phyloP scores from a whole-genome alignment of 345 rosid species.

The Eucalyptus cloeziana region DNA sequence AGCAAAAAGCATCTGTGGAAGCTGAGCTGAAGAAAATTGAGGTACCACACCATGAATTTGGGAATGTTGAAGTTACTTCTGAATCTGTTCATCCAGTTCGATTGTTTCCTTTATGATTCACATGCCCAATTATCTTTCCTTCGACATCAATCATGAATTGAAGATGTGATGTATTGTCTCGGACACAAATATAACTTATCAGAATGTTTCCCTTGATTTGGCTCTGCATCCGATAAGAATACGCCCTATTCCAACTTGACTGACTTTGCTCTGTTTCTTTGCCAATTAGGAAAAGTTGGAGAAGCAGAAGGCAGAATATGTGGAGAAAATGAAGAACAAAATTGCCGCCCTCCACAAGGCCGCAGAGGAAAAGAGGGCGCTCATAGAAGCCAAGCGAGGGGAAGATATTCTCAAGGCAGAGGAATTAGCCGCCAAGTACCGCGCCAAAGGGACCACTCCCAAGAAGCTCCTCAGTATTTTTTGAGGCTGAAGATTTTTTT shows the following conservation, averaged over 20 bases:
- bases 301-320: constrained; percentile 67
- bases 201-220: background rate
- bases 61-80: background rate
- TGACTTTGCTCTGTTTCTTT: background rate
- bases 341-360: constrained; percentile 58
- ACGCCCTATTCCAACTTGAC: background rate
- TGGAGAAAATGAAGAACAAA: constrained; percentile 83
- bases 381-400: constrained; percentile 60
- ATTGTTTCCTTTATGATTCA: background rate
- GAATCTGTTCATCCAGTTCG: background rate
- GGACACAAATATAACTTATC: background rate
- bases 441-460: constrained; percentile 68
- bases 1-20: constrained; percentile 47
- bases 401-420: constrained; percentile 91
- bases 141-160: background rate
- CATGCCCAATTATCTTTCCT: background rate
- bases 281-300: constrained; percentile 52
- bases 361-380: constrained; percentile 83
- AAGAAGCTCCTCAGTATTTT: constrained; percentile 52
- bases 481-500: background rate
- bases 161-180: background rate
- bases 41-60: constrained; percentile 11
- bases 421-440: constrained; percentile 72
- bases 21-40: constrained; percentile 50
- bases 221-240: background rate